Evolutionary conservation across 2,329 filamentous ascomycete species (phyloP).

Genomic region (Bipolaris sorokiniana): DNA sequence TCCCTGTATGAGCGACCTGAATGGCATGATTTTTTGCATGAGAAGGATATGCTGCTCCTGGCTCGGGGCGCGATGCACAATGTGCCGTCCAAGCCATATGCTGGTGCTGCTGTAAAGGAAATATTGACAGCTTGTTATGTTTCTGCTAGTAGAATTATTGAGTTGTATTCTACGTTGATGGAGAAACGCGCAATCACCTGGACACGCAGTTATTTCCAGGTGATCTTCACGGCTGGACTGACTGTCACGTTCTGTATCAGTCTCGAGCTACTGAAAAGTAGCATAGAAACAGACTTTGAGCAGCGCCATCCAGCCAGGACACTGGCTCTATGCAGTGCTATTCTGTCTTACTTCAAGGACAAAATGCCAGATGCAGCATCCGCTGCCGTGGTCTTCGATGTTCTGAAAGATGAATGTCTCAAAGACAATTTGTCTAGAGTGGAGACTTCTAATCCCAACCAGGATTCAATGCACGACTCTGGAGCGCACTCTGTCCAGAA

Average conservation of each 20-base stretch:
- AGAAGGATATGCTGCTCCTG: constrained; percentile 52
- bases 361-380: constrained; percentile 35
- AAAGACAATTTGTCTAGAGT: constrained; percentile 2
- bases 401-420: constrained; percentile 32
- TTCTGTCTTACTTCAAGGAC: constrained; percentile 32
- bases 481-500: not conserved
- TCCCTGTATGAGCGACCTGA: constrained; percentile 54
- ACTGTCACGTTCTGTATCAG: constrained; percentile 32
- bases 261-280: constrained; percentile 30
- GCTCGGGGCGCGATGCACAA: constrained; percentile 53
- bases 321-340: constrained; percentile 23
- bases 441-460: not conserved
- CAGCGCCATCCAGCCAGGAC: constrained; percentile 1
- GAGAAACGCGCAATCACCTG: constrained; percentile 49
- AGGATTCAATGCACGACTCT: no score
- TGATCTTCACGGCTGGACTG: constrained; percentile 55
- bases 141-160: constrained; percentile 49
- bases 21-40: constrained; percentile 54
- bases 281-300: not conserved
- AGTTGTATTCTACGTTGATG: constrained; percentile 49
- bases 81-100: constrained; percentile 22
- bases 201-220: constrained; percentile 58
- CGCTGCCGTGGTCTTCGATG: constrained; percentile 35
- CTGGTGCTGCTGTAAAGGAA: constrained; percentile 13
- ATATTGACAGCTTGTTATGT: constrained; percentile 38